phyloP scores from a whole-genome alignment of 2,329 filamentous ascomycete species.

The Talaromyces albobiverticillius region DNA sequence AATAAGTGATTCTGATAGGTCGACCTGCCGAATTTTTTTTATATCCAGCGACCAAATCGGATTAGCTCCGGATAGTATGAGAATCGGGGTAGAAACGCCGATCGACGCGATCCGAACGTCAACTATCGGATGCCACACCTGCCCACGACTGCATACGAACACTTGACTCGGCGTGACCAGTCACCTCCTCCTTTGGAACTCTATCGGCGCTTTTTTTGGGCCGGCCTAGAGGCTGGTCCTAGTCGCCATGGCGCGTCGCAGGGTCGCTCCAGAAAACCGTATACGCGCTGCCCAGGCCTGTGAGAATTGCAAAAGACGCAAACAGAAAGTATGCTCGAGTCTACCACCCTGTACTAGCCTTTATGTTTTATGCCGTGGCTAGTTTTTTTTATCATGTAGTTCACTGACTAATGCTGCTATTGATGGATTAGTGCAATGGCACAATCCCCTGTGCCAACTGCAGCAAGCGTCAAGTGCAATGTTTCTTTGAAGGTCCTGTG shows the following conservation, averaged over 20 bases:
- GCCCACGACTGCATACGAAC: neutral
- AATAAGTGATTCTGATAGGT: too few relatives aligned
- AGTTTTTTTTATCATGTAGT: too few relatives aligned
- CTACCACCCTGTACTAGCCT: too few relatives aligned
- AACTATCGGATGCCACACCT: conserved; percentile 3
- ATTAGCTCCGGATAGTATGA: too few relatives aligned
- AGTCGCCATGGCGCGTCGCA: conserved; percentile 50
- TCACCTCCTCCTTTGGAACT: too few relatives aligned
- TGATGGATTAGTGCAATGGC: conserved; percentile 54
- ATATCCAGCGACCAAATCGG: too few relatives aligned
- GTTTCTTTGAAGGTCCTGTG: conserved; percentile 47
- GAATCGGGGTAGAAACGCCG: too few relatives aligned
- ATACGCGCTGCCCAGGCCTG: conserved; percentile 64
- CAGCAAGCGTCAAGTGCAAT: conserved; percentile 50
- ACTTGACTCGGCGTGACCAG: too few relatives aligned
- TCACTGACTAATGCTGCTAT: neutral
- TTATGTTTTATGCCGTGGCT: too few relatives aligned
- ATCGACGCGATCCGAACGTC: conserved; percentile 7
- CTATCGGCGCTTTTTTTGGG: too few relatives aligned
- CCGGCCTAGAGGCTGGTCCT: neutral
- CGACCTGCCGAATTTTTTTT: too few relatives aligned
- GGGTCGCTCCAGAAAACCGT: conserved; percentile 58
- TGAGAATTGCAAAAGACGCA: conserved; percentile 63
- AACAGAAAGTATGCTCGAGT: conserved; percentile 59
- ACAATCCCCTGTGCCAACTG: conserved; percentile 58